Evolutionary conservation across 1,139 yeast species (phyloP), one percentile per base, ranked within the genome.

Genomic region (Diutina sp.): DNA sequence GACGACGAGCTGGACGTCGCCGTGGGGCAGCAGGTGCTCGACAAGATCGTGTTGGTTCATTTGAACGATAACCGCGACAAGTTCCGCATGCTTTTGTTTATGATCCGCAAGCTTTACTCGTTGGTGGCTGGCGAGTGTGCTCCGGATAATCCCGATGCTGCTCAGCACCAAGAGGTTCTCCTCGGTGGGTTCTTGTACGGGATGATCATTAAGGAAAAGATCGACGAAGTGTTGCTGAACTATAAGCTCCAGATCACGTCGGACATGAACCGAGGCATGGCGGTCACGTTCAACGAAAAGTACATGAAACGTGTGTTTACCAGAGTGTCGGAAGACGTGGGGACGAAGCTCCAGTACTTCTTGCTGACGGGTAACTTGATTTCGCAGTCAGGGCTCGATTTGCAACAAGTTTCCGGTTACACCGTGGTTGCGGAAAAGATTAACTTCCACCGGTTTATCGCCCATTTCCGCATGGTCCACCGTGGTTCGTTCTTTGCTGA

Each of bases 401-500:
- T 93, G 70, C 99, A 93, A 73, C 99, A 93, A 76, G 97, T 91
- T 56, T 87, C 96, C 57, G 99, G 99, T 67, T 93, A 90, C 70
- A 93, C 99, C 1, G 99, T 93, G 63, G 98, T 95, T 60, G 99
- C 99, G 2, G 99, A 93, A 73, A 93, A 95, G 72, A 93, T 93
- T 71, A 93, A 93, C 71, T 93, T 90, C 78, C 88, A 95, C 72
- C 87, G 99, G 69, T 93, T 93, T 74, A 85, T 93, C 62, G 84
- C 98, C 25, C 99, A 93, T 77, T 93, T 93, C 80, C 79, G 99
- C 74, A 93, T 93, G 99, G 99, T 93, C 56, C 99, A 93, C 73
- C 87, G 99, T 83, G 99, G 99, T 72, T 90, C 98, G 62, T 93
- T 93, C 85, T 93, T 93, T 70, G 98, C 99, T 52, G 97, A 93